Evolutionary conservation across 148 eudicot genomes (phyloP).

Genomic region (Cornus controversa): DNA sequence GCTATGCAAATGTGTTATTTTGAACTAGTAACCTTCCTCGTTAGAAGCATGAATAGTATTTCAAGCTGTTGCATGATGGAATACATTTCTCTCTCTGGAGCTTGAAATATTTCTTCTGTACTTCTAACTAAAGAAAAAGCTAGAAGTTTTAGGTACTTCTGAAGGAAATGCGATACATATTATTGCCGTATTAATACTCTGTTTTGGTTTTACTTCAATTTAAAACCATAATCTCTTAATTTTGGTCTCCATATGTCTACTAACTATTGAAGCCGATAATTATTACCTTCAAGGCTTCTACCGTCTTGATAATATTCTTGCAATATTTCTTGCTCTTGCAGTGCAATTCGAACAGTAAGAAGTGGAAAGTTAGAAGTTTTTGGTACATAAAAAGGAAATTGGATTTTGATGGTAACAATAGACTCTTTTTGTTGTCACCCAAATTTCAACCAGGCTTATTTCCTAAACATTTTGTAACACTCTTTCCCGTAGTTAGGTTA

Average conservation of each 20-base stretch:
- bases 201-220: background rate
- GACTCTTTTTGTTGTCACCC: too few relatives aligned
- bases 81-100: background rate
- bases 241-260: background rate
- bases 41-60: background rate
- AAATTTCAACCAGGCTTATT: too few relatives aligned
- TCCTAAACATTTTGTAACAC: too few relatives aligned
- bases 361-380: too few relatives aligned
- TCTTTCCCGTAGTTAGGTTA: too few relatives aligned
- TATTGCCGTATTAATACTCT: background rate
- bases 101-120: too few relatives aligned
- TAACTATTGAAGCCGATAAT: background rate
- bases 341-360: too few relatives aligned
- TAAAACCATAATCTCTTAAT: background rate
- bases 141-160: background rate
- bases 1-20: background rate
- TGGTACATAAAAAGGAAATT: too few relatives aligned
- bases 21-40: background rate
- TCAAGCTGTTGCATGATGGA: background rate
- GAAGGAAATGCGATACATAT: background rate
- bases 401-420: too few relatives aligned
- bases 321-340: too few relatives aligned
- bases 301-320: too few relatives aligned
- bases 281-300: too few relatives aligned
- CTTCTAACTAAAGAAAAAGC: background rate